Evolutionary conservation across 2,329 filamentous ascomycete species (phyloP), one percentile per base, ranked within the genome.

Genomic region (Hyphodiscus sp.): DNA sequence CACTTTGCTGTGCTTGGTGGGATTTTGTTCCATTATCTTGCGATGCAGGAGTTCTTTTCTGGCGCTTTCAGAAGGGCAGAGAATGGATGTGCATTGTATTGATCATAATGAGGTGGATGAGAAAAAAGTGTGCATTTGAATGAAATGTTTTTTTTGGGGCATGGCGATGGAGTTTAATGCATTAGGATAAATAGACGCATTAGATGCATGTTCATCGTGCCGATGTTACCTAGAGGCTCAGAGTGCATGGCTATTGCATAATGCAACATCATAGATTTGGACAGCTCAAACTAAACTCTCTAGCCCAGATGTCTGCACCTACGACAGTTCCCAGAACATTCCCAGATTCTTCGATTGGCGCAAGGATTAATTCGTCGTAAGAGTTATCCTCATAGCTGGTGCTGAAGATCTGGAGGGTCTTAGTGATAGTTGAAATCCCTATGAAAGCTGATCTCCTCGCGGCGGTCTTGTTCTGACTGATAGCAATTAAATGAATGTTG

Each of bases 11-110:
- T 99, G 11, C 75, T 99, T 26, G 90, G 91, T 16, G 94, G 94
- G 11, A 99, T 99, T 54, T 71, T 97, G n/a, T 97, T 96, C 69
- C 94, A 99, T 71, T 99, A 97, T 72, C 79, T 81, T 20, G 94
- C 94, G 18, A 96, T 99, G 92, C 89, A 96, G 70, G 82, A 91
- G 52, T 94, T 99, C 71, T 99, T 99, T 67, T 79, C 86, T 4
- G 80, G 79, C 42, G 89, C 89, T 11, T 92, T 92, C 70, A 72
- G 76, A 60, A 79, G 86, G 55, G 87, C 86, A 0, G 56, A 61
- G 41, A 65, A 65, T 52, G 67, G 63, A 1, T 68, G 66, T 57
- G 58, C 60, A 11, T 10, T 53, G 23, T 64, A 63, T 53, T 65
- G 48, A 61, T 49, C 41, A 29, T 43, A 7, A 45, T 51, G 41